Conservation (phyloP, 176 grass and related monocot genomes). For the Hsuehochloa calcarea region DNA sequence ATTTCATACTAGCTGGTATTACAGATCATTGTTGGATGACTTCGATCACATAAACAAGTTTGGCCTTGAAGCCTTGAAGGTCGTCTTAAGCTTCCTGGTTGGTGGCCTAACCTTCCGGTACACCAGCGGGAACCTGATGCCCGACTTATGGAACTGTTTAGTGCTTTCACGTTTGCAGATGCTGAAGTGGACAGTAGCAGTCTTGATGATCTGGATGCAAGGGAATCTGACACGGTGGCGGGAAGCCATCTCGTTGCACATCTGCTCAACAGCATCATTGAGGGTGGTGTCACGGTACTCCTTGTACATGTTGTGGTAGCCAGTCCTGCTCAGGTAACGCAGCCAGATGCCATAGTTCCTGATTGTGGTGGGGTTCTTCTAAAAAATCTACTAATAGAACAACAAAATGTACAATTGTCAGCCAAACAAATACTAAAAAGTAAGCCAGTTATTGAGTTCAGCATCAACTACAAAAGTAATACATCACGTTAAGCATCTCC, state of each 20-base stretch:
- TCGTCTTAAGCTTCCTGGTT: conserved; percentile 68
- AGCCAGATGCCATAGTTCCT: conserved; percentile 82
- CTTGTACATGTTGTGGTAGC: conserved; percentile 87
- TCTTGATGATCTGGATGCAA: conserved; percentile 83
- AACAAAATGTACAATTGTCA: background rate
- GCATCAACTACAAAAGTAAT: background rate
- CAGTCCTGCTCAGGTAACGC: conserved; percentile 64
- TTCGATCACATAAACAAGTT: conserved; percentile 63
- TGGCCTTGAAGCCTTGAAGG: conserved; percentile 77
- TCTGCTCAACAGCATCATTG: conserved; percentile 69
- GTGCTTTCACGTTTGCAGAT: conserved; percentile 75
- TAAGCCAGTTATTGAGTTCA: background rate
- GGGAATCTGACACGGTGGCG: conserved; percentile 53
- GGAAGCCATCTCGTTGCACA: conserved; percentile 81
- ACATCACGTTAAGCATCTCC: background rate
- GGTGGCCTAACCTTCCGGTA: conserved; percentile 69
- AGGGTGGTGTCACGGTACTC: conserved; percentile 72
- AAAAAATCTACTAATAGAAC: conserved; percentile 52
- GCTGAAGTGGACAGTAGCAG: conserved; percentile 52
- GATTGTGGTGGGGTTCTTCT: conserved; percentile 64
- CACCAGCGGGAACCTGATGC: conserved; percentile 56
- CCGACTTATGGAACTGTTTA: conserved; percentile 72
- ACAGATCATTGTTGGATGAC: conserved; percentile 7
- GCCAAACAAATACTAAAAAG: background rate
- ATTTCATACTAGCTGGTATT: background rate